These are phyloP conservation scores for Gastrolobium bilobum DNA, from an alignment of 306 rosid genomes.

Conservation along the genomic window DNA sequence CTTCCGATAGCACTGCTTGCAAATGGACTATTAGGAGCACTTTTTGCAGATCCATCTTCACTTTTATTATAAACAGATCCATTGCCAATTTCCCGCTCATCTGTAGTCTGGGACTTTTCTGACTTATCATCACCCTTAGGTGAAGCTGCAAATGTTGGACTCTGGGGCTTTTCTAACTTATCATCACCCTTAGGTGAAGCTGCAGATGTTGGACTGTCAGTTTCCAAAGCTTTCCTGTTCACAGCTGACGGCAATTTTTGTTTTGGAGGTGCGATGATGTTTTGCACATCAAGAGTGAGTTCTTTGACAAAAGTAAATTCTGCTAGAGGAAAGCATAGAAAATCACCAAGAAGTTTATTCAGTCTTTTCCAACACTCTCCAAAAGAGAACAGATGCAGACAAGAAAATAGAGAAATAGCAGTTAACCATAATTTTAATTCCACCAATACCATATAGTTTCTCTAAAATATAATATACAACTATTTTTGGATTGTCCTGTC, in stretches of 20 bases:
- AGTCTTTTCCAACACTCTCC: conserved; percentile 4
- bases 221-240: conserved; percentile 51
- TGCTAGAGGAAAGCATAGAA: conserved; percentile 53
- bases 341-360: conserved; percentile 41
- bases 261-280: conserved; percentile 75
- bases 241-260: conserved; percentile 59
- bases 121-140: conserved; percentile 63
- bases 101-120: conserved; percentile 61
- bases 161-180: conserved; percentile 65
- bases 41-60: conserved; percentile 69
- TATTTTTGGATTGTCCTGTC: conserved; percentile 27
- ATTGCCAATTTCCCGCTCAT: conserved; percentile 75
- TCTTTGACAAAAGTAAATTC: conserved; percentile 89
- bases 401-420: conserved; percentile 39
- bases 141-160: conserved; percentile 54
- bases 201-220: conserved; percentile 64
- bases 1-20: conserved; percentile 77
- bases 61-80: conserved; percentile 70
- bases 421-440: conserved; percentile 25
- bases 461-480: conserved; percentile 10
- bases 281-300: conserved; percentile 88
- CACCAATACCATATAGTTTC: conserved; percentile 30
- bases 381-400: conserved; percentile 5
- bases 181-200: conserved; percentile 62
- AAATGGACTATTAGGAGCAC: conserved; percentile 82